These are phyloP conservation scores for Ulvella scutata DNA, from an alignment of 139 green algal genomes.

Conservation along the genomic window DNA sequence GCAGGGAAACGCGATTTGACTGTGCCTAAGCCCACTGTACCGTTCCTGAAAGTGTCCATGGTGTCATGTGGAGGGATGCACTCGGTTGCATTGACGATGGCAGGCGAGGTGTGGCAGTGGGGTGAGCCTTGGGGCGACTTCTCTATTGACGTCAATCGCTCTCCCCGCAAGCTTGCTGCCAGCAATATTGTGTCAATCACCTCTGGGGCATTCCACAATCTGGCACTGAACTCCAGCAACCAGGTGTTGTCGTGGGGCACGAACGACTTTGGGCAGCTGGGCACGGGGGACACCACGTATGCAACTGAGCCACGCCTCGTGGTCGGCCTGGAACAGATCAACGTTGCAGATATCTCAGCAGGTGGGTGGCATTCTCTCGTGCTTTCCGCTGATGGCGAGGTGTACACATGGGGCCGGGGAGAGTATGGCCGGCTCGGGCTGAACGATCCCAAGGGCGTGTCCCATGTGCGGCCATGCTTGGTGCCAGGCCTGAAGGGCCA, in stretches of 20 bases:
- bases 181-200: constrained; percentile 42
- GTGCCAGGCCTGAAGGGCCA: constrained; percentile 26
- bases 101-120: constrained; percentile 53
- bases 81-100: constrained; percentile 64
- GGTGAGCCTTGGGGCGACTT: constrained; percentile 77
- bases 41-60: constrained; percentile 27
- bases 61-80: constrained; percentile 84
- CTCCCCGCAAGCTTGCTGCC: constrained; percentile 10
- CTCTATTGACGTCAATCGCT: constrained; percentile 30
- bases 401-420: constrained; percentile 35
- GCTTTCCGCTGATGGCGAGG: constrained; percentile 27
- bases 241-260: constrained; percentile 54
- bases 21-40: constrained; percentile 29
- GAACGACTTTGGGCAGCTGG: constrained; percentile 82
- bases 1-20: constrained; percentile 34
- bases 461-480: constrained; percentile 44
- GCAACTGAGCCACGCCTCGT: constrained; percentile 21
- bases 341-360: constrained; percentile 53
- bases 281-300: constrained; percentile 63
- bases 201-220: constrained; percentile 77
- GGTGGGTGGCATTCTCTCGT: constrained; percentile 74
- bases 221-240: constrained; percentile 40
- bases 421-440: constrained; percentile 81
- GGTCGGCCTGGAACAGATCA: constrained; percentile 31
- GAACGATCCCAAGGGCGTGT: constrained; percentile 47